These are phyloP conservation scores for Pleurotus platypus DNA, from an alignment of 768 basidiomycete species.

Conservation along the genomic window DNA sequence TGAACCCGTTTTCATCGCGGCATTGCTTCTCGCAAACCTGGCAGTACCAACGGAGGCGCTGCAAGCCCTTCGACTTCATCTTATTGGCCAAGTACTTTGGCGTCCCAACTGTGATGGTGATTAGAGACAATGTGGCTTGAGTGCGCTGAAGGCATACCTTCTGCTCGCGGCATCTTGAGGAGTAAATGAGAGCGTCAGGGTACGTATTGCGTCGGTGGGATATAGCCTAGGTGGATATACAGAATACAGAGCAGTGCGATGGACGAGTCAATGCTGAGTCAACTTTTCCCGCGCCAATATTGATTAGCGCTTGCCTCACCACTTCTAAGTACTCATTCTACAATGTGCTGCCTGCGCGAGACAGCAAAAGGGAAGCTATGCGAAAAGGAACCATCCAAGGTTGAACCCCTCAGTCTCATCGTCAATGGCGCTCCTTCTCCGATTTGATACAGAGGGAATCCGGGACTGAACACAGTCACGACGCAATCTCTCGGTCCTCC, in stretches of 20 bases:
- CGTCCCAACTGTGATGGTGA: slow-evolving; percentile 60
- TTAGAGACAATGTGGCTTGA: neutral
- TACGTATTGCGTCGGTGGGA: slow-evolving; percentile 10
- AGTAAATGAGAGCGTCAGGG: slow-evolving; percentile 2
- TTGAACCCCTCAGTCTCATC: too few species aligned
- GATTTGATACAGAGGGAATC: too few species aligned
- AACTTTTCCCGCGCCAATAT: neutral
- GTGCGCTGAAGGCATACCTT: slow-evolving; percentile 44
- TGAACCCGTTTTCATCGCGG: slow-evolving; percentile 98
- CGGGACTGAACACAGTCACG: too few species aligned
- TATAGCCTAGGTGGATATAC: neutral
- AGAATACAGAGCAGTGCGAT: neutral
- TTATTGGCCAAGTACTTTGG: slow-evolving; percentile 91
- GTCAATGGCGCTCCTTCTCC: too few species aligned
- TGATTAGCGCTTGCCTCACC: too few species aligned
- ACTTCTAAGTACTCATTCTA: too few species aligned
- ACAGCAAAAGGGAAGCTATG: too few species aligned
- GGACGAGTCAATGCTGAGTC: too few species aligned
- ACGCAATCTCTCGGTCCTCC: too few species aligned
- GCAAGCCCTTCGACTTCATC: slow-evolving; percentile 96
- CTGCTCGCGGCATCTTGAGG: slow-evolving; percentile 71
- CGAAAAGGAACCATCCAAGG: too few species aligned
- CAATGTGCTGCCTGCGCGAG: too few species aligned
- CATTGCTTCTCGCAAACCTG: slow-evolving; percentile 99
- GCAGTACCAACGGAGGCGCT: slow-evolving; percentile 96